These are phyloP conservation scores for Ramularia endophylla DNA, from an alignment of 2,329 filamentous ascomycete species.

Conservation along the genomic window DNA sequence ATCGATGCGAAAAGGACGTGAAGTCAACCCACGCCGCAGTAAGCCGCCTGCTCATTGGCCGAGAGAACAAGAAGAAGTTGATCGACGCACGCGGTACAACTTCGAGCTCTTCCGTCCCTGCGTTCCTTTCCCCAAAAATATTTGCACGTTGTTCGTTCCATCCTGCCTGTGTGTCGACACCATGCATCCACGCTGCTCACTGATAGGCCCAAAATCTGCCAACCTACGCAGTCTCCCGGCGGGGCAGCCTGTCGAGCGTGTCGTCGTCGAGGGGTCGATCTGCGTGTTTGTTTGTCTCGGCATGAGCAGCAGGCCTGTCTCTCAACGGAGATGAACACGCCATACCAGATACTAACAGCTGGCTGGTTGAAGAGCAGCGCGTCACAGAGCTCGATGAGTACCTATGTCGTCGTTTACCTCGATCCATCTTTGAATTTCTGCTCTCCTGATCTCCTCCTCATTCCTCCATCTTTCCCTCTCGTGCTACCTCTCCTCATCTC, in stretches of 20 bases:
- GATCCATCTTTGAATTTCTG: slow-evolving; percentile 5
- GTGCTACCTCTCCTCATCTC: slow-evolving; percentile 9
- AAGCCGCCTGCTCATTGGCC: no score
- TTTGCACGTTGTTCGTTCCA: neutral
- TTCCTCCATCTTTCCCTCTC: slow-evolving; percentile 11
- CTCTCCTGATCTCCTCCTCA: neutral
- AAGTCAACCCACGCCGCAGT: no score
- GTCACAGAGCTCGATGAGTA: neutral
- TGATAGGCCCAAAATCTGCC: slow-evolving; percentile 1
- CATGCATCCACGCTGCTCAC: slow-evolving; percentile 3
- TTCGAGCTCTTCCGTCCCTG: no score
- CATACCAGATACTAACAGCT: no score
- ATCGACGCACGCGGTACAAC: no score
- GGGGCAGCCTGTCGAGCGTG: slow-evolving; percentile 4
- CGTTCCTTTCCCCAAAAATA: slow-evolving; percentile 2
- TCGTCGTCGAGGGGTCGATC: neutral
- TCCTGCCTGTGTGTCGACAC: neutral
- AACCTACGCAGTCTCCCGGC: slow-evolving; percentile 1
- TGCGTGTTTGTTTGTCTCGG: slow-evolving; percentile 3
- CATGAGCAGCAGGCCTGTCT: slow-evolving; percentile 2
- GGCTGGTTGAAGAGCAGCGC: no score
- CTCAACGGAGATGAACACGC: neutral
- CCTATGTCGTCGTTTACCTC: neutral
- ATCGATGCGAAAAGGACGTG: no score
- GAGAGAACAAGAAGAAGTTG: no score